These are phyloP conservation scores for Dalbergia cochinchinensis DNA, from an alignment of 306 rosid species.

Conservation along the genomic window DNA sequence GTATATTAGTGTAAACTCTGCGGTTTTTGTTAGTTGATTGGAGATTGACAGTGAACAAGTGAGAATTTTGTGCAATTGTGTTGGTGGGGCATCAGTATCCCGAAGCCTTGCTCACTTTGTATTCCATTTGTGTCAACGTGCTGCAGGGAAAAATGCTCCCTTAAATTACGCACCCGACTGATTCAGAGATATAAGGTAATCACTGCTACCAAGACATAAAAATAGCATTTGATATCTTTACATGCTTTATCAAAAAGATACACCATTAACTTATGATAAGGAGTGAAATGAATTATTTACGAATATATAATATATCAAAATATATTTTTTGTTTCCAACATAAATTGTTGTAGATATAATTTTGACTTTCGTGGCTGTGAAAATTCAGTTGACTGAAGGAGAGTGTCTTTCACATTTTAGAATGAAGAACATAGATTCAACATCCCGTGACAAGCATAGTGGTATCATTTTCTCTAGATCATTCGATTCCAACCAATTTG, in stretches of 20 bases:
- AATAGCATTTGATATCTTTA: conserved; percentile 11
- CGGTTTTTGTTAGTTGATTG: not conserved
- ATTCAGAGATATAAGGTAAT: conserved; percentile 1
- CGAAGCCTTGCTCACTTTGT: conserved; percentile 47
- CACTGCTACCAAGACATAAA: conserved; percentile 18
- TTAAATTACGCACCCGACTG: conserved; percentile 36
- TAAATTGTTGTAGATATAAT: not conserved
- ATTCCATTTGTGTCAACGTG: conserved; percentile 1
- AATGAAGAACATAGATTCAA: not conserved
- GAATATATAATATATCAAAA: not conserved
- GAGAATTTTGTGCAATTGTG: no score
- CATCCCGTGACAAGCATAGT: not conserved
- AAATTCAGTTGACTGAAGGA: not conserved
- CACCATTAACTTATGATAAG: not conserved
- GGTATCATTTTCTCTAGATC: not conserved
- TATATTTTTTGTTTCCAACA: not conserved
- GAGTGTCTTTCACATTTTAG: not conserved
- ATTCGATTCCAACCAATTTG: conserved; percentile 24
- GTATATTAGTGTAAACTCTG: not conserved
- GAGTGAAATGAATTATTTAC: not conserved
- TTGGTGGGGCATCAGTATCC: conserved; percentile 6
- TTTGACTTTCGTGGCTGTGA: not conserved
- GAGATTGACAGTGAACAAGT: not conserved
- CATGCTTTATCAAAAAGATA: conserved; percentile 5
- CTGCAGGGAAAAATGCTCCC: conserved; percentile 43